These are phyloP conservation scores for Aspergillus panamensis DNA, from an alignment of 495 filamentous ascomycete genomes.

Conservation along the genomic window DNA sequence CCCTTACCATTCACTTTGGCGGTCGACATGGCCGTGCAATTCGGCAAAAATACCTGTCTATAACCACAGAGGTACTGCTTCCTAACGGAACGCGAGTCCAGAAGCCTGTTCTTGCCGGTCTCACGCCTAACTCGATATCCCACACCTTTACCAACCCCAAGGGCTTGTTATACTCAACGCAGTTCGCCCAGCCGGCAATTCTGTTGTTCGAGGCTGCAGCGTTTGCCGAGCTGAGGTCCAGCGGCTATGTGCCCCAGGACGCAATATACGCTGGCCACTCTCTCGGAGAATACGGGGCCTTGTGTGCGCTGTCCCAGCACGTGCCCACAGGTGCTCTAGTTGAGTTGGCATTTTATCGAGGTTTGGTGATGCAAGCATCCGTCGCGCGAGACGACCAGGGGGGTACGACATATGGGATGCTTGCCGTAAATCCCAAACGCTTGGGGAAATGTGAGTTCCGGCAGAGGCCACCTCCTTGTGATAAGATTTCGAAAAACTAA, in stretches of 20 bases:
- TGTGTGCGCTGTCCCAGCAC: conserved; percentile 28
- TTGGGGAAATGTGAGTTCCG: conserved; percentile 26
- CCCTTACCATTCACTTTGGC: conserved; percentile 41
- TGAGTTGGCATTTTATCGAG: conserved; percentile 41
- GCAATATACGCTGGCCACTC: conserved; percentile 41
- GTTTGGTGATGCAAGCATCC: conserved; percentile 39
- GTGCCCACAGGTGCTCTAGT: conserved; percentile 28
- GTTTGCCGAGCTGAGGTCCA: conserved; percentile 29
- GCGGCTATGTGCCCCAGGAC: conserved; percentile 27
- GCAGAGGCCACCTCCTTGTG: neutral
- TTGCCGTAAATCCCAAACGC: conserved; percentile 38
- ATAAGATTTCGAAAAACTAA: neutral
- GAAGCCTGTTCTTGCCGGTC: conserved; percentile 21
- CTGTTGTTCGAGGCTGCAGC: conserved; percentile 35
- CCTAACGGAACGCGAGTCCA: conserved; percentile 14
- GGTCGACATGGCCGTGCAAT: conserved; percentile 34
- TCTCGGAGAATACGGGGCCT: conserved; percentile 39
- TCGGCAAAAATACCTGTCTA: conserved; percentile 34
- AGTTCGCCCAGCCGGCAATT: conserved; percentile 44
- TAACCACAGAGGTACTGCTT: conserved; percentile 20
- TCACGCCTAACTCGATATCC: conserved; percentile 24
- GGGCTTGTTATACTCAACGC: conserved; percentile 38
- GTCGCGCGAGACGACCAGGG: conserved; percentile 31
- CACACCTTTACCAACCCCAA: conserved; percentile 32
- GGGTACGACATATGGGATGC: conserved; percentile 35